Conservation (phyloP, 2,329 filamentous ascomycete species). For the Zopfia rhizophila region DNA sequence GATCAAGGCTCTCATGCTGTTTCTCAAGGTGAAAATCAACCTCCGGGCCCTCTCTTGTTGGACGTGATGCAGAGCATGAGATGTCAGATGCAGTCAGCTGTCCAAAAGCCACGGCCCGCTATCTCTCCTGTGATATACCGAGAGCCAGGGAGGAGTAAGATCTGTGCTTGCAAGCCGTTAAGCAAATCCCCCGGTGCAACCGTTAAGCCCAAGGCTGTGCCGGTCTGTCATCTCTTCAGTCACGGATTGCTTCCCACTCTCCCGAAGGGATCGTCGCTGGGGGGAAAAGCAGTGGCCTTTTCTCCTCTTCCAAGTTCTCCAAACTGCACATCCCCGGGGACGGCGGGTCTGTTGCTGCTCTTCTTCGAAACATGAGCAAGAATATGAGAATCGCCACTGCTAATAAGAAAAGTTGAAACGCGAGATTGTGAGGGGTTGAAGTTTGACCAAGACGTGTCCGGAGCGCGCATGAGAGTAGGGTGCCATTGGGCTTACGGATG, state of each 20-base stretch:
- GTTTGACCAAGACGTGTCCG: conserved; percentile 20
- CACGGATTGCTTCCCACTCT: conserved; percentile 20
- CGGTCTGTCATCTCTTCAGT: too few species aligned
- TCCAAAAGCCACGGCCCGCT: too few species aligned
- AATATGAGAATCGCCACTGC: conserved; percentile 25
- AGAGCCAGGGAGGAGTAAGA: too few species aligned
- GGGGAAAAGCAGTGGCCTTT: conserved; percentile 35
- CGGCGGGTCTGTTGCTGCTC: conserved; percentile 6
- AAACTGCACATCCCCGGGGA: conserved; percentile 15
- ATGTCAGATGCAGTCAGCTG: too few species aligned
- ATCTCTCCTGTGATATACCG: too few species aligned
- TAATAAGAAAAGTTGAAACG: conserved; percentile 21
- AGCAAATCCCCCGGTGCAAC: too few species aligned
- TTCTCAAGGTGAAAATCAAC: too few species aligned
- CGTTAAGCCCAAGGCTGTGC: too few species aligned
- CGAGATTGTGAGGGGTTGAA: conserved; percentile 21
- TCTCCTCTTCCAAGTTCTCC: conserved; percentile 2
- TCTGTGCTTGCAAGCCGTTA: too few species aligned
- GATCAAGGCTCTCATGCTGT: too few species aligned
- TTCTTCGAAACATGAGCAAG: conserved; percentile 12
- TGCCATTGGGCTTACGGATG: conserved; percentile 35
- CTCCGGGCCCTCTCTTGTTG: too few species aligned
- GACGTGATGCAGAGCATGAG: too few species aligned
- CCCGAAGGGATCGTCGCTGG: conserved; percentile 30
- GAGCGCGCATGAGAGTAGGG: conserved; percentile 22